Conservation (phyloP, 306 rosid species). For the Calophaca sinica region DNA sequence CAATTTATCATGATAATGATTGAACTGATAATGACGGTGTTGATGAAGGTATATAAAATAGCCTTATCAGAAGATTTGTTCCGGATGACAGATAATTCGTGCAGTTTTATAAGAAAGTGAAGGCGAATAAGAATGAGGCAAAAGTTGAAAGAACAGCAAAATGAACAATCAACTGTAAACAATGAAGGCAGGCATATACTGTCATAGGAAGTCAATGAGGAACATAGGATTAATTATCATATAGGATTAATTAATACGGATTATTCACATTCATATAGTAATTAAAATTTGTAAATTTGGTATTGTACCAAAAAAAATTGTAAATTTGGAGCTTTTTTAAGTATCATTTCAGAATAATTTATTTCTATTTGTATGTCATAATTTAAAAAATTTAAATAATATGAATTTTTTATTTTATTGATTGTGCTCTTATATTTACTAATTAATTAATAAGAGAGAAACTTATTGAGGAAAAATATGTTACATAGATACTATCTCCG, state of each 20-base stretch:
- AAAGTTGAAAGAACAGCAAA: slow-evolving; percentile 34
- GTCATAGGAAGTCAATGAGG: slow-evolving; percentile 10
- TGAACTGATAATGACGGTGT: slow-evolving; percentile 62
- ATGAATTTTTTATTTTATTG: too few species aligned
- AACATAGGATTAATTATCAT: too few species aligned
- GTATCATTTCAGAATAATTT: too few species aligned
- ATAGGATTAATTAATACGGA: not conserved
- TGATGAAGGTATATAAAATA: slow-evolving; percentile 42
- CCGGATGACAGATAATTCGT: slow-evolving; percentile 52
- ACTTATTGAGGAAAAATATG: too few species aligned
- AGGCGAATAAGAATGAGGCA: slow-evolving; percentile 39
- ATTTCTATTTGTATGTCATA: too few species aligned
- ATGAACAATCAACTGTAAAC: slow-evolving; percentile 1
- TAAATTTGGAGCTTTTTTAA: not conserved
- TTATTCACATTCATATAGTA: not conserved
- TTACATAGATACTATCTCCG: too few species aligned
- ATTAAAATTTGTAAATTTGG: not conserved
- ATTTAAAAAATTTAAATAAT: too few species aligned
- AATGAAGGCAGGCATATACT: not conserved
- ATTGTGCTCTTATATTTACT: too few species aligned
- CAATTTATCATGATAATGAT: slow-evolving; percentile 52
- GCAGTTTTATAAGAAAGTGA: slow-evolving; percentile 44
- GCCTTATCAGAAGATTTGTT: slow-evolving; percentile 56
- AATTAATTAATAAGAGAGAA: too few species aligned
- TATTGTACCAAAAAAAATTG: too few species aligned